Evolutionary conservation across 306 rosid genomes (phyloP), one percentile per base, ranked within the genome.

Genomic region (Gleditsia sinensis): DNA sequence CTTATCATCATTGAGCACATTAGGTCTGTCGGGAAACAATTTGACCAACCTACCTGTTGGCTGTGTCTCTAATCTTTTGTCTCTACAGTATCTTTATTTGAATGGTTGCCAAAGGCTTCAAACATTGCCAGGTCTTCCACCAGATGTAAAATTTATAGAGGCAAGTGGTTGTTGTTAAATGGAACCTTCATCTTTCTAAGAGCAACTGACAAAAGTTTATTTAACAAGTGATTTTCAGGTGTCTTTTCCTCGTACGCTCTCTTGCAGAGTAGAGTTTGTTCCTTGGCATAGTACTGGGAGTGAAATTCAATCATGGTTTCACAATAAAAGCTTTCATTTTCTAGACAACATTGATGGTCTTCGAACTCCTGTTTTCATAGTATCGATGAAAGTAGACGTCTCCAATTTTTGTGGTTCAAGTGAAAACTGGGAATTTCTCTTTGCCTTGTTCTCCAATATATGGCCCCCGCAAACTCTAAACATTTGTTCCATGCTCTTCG

Each of bases 221-320:
- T 49, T 36, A 75, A 58, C 71, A 8, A 59, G 66, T 59, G 75
- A 67, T 54, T 72, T 82, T 75, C 30, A n/a, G 19, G n/a, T 42
- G 0, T 11, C 4, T 42, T 42, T n/a, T n/a, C n/a, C n/a, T n/a
- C n/a, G n/a, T n/a, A n/a, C n/a, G n/a, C n/a, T n/a, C n/a, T n/a
- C n/a, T n/a, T n/a, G n/a, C n/a, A n/a, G n/a, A n/a, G n/a, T n/a
- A n/a, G n/a, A 5, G n/a, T 53, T 14, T 43, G 1, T 2, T 1
- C 1, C 14, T 1, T 43, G 19, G 10, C 5, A 3, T 1, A 54
- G 2, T 28, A 3, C 6, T 34, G 6, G 84, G 55, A 57, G 46
- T 58, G 79, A 76, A 65, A 76, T 76, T 57, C 78, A 78, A n/a
- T 39, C 71, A 48, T 76, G 85, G 81, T 81, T 81, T 67, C 51